phyloP scores from a whole-genome alignment of 2,329 filamentous ascomycete species.

The Botrytis medusae region DNA sequence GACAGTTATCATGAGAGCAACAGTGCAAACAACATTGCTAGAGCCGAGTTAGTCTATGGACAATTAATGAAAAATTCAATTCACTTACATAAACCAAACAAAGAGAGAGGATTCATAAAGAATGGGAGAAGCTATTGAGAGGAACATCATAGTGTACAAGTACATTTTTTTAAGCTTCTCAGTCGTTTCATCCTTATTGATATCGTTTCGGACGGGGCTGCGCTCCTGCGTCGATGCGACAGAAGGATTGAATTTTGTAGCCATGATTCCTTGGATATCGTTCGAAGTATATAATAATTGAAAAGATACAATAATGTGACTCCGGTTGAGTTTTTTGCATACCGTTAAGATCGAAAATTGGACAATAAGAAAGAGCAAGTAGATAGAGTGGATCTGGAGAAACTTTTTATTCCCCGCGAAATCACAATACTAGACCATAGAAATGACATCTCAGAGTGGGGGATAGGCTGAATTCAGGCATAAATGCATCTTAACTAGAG shows the following conservation, averaged over 20 bases:
- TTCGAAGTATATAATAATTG: not conserved
- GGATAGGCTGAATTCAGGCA: not conserved
- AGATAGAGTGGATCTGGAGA: not conserved
- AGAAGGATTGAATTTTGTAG: not conserved
- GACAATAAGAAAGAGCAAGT: not conserved
- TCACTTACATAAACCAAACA: constrained; percentile 24
- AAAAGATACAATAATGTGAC: not conserved
- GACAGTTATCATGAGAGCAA: constrained; percentile 18
- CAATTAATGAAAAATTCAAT: not conserved
- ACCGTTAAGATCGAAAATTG: not conserved
- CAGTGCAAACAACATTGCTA: constrained; percentile 15
- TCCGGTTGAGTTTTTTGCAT: not conserved
- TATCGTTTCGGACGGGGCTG: not conserved
- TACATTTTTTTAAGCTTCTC: constrained; percentile 1
- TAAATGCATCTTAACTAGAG: not conserved
- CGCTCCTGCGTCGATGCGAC: not conserved
- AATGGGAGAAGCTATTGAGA: constrained; percentile 25
- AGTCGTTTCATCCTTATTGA: not conserved
- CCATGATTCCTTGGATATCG: not conserved
- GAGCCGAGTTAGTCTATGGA: not conserved
- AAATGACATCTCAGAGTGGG: not conserved
- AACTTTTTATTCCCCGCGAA: not conserved
- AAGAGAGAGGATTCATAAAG: constrained; percentile 19
- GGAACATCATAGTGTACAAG: constrained; percentile 21
- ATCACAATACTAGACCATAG: not conserved